Evolutionary conservation across 2,329 filamentous ascomycete genomes (phyloP), one percentile per base, ranked within the genome.

Genomic region (Leptographium procerum): DNA sequence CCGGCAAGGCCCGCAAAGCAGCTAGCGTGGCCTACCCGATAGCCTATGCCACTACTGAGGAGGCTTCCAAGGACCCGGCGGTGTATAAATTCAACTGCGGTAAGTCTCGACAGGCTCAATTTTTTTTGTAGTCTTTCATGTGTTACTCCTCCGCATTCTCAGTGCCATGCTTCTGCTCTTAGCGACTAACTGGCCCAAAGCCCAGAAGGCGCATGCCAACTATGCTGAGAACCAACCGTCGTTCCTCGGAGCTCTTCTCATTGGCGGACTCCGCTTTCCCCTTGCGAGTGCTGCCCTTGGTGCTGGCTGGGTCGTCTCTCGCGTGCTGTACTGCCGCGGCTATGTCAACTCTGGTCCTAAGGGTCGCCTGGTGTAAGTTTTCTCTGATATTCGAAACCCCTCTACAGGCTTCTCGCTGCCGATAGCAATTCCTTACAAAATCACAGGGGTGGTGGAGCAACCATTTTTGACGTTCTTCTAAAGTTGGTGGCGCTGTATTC

Each of bases 51-150:
- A 73, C 70, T 36, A 69, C 75, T 43, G 80, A 84, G 64, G 71
- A 77, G 51, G 79, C 80, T 24, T 74, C 73, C 33, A 79, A 81
- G 70, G 74, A 83, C 66, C 72, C 74, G 52, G 75, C 75, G 54
- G 82, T 77, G 50, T 79, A 71, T 68, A 67, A 69, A 57, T 86
- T 87, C 74, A 87, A 87, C 75, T 86, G 83, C 72, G 80, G 76
- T 77, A 68, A 22, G 59, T n/a, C n/a, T n/a, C n/a, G n/a, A n/a
- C n/a, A n/a, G n/a, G n/a, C n/a, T n/a, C n/a, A n/a, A n/a, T 43
- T 19, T n/a, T 11, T 31, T 8, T n/a, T 8, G 10, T 10, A 26
- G 3, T 40, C 51, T 4, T 28, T 43, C 10, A 19, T 14, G 10
- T 24, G 3, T 16, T 26, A 6, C 59, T 8, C n/a, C 29, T 33